phyloP scores from a whole-genome alignment of 208 protist species.

The Leishmania tropica region DNA sequence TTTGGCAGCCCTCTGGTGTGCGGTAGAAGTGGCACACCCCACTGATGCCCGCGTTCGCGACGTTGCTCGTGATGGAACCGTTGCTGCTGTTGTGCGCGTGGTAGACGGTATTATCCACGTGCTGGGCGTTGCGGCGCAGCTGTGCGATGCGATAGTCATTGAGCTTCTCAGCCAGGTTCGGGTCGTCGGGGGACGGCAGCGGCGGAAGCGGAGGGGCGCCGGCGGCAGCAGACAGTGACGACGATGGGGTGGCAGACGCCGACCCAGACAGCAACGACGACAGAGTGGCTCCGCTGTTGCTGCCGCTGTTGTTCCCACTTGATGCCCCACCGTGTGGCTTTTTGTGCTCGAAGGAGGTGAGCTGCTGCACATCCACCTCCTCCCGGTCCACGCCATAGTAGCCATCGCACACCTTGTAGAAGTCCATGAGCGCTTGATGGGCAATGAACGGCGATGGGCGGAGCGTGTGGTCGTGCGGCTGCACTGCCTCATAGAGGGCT shows the following conservation, averaged over 20 bases:
- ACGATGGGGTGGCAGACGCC: neutral
- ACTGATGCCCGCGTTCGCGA: neutral
- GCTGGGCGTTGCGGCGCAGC: constrained; percentile 69
- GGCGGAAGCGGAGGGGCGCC: neutral
- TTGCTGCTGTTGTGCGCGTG: constrained; percentile 10
- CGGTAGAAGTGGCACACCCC: constrained; percentile 66
- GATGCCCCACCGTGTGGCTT: neutral
- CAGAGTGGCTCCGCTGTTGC: constrained; percentile 4
- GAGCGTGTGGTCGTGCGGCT: constrained; percentile 61
- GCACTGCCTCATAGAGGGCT: constrained; percentile 40
- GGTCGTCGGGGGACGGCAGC: constrained; percentile 32
- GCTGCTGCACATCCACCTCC: constrained; percentile 34
- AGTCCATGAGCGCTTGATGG: constrained; percentile 78
- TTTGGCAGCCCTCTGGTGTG: constrained; percentile 65
- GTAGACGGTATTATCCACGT: constrained; percentile 61
- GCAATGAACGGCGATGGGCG: constrained; percentile 63
- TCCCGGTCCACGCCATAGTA: constrained; percentile 60
- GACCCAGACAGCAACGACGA: constrained; percentile 4
- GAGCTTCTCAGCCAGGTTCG: constrained; percentile 34
- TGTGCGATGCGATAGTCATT: constrained; percentile 80
- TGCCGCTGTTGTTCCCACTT: constrained; percentile 9
- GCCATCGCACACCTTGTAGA: constrained; percentile 69
- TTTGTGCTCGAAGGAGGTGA: constrained; percentile 23
- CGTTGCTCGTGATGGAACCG: neutral
- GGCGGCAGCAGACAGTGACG: neutral